Base-by-base conservation (phyloP, 495 filamentous ascomycete species). In the Penicillium psychrofluorescens region DNA sequence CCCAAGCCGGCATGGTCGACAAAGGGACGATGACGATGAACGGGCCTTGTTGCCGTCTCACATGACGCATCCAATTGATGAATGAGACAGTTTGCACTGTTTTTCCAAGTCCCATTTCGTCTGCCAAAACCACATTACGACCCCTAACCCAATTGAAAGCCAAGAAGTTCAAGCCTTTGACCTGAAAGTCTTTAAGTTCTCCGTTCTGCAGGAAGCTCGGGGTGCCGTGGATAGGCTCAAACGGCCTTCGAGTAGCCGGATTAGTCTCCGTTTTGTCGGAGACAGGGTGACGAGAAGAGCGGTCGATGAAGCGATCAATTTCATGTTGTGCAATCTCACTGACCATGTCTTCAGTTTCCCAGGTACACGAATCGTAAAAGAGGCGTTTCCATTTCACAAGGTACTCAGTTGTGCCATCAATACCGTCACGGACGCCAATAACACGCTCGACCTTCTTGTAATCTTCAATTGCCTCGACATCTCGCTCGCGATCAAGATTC, bases 21-120 rank as follows among this genome's bases (percentile, higher is more conserved):
- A 97, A 73, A 2, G 92, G 92, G 10, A 95, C 92, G 16, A 99
- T 88, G 35, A 95, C 89, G 30, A 99, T 77, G 64, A 96, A 97
- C 0, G 92, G 92, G 0, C 92, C 92, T 65, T 97, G 82, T 56
- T 97, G 94, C 38, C 74, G 73, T 43, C 91, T 74, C 35, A 88
- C 84, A 67, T 96, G 90, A n/a, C 90, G 85, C 48, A 99, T 76
- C 90, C 94, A 97, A 59, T 91, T 95, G 71, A 96, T 84, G 62
- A 97, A 97, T 0, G 92, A 76, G 14, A 99, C 90, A 1, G 91
- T 96, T 64, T 99, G 92, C 3, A 99, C 91, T 1, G 92, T 99
- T 70, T 99, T 99, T 16, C 92, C 92, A 27, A 99, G 73, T 43
- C 92, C 92, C 92, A 99, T 99, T 59, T 99, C 92, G 53, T 99